Percentiles rank a stretch among this genome's conserved stretches.
phyloP scores from a whole-genome alignment of 805 yeast species.

The Millerozyma acaciae region DNA sequence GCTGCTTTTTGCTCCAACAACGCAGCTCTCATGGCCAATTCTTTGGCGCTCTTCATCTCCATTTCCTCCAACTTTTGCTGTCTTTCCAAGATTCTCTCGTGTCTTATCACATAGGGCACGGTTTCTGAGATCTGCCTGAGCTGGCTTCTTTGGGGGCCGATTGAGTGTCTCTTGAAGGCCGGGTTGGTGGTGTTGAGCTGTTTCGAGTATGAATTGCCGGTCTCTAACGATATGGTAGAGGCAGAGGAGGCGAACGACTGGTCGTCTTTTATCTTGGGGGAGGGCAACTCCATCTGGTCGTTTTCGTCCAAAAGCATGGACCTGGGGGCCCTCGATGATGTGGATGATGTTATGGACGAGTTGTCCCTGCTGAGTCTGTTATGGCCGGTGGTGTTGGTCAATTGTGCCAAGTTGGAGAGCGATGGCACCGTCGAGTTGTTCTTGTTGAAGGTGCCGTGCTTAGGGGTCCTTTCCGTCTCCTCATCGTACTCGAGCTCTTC shows the following conservation, averaged over 20 bases:
- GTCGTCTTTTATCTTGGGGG: constrained; percentile 25
- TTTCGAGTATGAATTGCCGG: constrained; percentile 12
- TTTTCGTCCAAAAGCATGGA: constrained; percentile 36
- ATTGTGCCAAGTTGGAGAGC: constrained; percentile 59
- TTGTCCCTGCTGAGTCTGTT: constrained; percentile 14
- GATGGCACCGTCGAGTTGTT: constrained; percentile 41
- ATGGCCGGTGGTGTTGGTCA: constrained; percentile 21
- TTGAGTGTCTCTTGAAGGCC: constrained; percentile 41
- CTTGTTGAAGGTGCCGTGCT: constrained; percentile 22
- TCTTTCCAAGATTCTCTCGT: constrained; percentile 68
- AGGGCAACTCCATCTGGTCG: constrained; percentile 14
- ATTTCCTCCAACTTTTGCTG: constrained; percentile 76
- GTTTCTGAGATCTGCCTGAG: constrained; percentile 77
- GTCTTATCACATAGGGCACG: constrained; percentile 78
- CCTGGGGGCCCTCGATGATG: constrained; percentile 19
- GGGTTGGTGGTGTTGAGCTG: constrained; percentile 21
- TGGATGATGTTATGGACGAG: constrained; percentile 17
- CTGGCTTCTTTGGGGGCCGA: constrained; percentile 54
- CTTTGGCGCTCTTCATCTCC: constrained; percentile 74
- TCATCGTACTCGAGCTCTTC: constrained; percentile 6
- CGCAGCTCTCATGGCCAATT: constrained; percentile 69
- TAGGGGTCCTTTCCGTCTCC: constrained; percentile 19
- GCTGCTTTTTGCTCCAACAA: constrained; percentile 73
- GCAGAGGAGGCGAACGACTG: constrained; percentile 28
- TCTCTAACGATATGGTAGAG: constrained; percentile 26